Evolutionary conservation across 176 grass and related monocot genomes (phyloP).

Genomic region (Carex cristatella): DNA sequence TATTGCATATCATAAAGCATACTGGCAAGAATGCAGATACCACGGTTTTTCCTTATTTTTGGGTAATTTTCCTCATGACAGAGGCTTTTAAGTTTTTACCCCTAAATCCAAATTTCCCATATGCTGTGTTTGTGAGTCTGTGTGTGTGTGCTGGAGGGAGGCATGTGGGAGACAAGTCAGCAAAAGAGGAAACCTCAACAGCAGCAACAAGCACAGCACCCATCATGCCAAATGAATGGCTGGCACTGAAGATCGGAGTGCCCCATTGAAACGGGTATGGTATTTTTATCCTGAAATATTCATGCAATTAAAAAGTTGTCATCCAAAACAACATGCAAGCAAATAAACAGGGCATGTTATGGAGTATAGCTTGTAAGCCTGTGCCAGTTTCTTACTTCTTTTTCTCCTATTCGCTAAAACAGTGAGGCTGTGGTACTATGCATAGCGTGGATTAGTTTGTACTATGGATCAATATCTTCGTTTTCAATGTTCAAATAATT

Average conservation of each 20-base stretch:
- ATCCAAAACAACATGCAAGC: neutral
- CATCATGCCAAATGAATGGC: constrained; percentile 99
- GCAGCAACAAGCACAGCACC: constrained; percentile 96
- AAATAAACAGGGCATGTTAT: neutral
- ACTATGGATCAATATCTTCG: no score
- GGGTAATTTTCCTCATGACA: neutral
- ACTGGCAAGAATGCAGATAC: neutral
- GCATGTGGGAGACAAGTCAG: neutral
- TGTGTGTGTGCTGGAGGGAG: neutral
- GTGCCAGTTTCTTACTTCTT: neutral
- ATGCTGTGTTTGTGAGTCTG: neutral
- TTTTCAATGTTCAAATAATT: no score
- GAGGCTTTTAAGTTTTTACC: neutral
- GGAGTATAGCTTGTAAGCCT: neutral
- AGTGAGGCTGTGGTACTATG: no score
- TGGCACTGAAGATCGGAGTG: constrained; percentile 76
- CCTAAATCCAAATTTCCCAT: neutral
- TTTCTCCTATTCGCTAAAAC: neutral
- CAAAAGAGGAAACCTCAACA: constrained; percentile 54
- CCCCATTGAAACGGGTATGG: constrained; percentile 98
- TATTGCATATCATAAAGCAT: neutral
- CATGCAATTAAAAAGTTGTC: constrained; percentile 19
- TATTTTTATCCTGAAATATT: constrained; percentile 74
- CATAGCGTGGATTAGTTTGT: no score
- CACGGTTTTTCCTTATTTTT: neutral